Evolutionary conservation across 2,329 filamentous ascomycete species (phyloP), one percentile per base, ranked within the genome.

Genomic region (Penicillium sp.): DNA sequence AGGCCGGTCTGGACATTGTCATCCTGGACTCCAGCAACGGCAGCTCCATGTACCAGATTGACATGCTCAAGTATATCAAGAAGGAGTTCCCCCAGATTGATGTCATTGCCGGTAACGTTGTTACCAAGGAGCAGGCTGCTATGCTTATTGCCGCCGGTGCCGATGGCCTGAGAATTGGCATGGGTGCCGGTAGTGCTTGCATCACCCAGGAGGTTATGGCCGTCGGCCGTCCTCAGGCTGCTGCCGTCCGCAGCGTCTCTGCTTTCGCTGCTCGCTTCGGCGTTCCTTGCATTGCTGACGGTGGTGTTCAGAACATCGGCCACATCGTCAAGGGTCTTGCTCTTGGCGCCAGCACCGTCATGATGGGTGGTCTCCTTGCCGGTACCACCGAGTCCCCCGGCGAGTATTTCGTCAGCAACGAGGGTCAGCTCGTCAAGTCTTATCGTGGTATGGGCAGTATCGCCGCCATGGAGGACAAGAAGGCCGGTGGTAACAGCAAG

Each of bases 171-270:
- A 92, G 95, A 76, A 99, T 99, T 75, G 95, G 95, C 76, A 99
- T 99, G 95, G 95, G 95, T 70, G 96, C 92, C 76, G 95, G 95
- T 75, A 96, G 92, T 75, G 95, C 95, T 75, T 99, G 95, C 81
- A 99, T 99, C 72, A 99, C 95, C 59, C 95, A 99, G 81, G 95
- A 99, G 82, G 96, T 99, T 75, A 99, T 99, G 95, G 95, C 95
- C 70, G 94, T 99, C 53, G 95, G 96, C 62, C 90, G 95, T 72
- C 95, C 95, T 60, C 95, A 99, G 81, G 95, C 96, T 45, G 92
- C 93, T 30, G 89, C 95, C 46, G 94, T 99, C 62, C 93, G 91
- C 83, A 91, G 89, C 70, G 95, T 99, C 71, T 89, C 91, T 73
- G 83, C 87, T 57, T 99, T 99, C 73, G 94, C 95, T 55, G 90